Evolutionary conservation across 2,329 filamentous ascomycete species (phyloP).

Genomic region (Ceratocystis ficicola): DNA sequence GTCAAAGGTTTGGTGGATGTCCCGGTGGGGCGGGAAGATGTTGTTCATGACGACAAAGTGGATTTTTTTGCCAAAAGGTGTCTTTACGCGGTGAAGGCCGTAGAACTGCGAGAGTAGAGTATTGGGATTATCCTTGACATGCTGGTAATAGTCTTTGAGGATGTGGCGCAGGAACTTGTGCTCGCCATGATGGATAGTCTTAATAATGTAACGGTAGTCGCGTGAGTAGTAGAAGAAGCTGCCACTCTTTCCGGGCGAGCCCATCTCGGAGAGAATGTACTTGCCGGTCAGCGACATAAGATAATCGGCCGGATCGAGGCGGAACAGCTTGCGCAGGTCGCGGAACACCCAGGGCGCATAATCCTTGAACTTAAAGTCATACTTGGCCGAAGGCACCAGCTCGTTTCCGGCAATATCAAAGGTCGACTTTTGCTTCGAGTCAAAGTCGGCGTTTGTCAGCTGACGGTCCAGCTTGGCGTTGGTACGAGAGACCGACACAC

Average conservation of each 20-base stretch:
- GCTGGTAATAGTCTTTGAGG: slow-evolving; percentile 82
- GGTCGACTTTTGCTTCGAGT: slow-evolving; percentile 90
- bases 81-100: slow-evolving; percentile 92
- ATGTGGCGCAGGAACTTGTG: slow-evolving; percentile 78
- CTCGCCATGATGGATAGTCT: slow-evolving; percentile 94
- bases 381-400: slow-evolving; percentile 92
- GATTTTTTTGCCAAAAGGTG: slow-evolving; percentile 94
- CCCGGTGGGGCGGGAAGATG: slow-evolving; percentile 88
- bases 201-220: slow-evolving; percentile 99
- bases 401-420: slow-evolving; percentile 89
- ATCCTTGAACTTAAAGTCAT: slow-evolving; percentile 99
- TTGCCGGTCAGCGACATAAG: slow-evolving; percentile 97
- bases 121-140: slow-evolving; percentile 87
- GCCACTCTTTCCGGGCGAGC: slow-evolving; percentile 93
- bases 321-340: slow-evolving; percentile 74
- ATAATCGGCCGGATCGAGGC: slow-evolving; percentile 91
- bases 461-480: slow-evolving; percentile 93
- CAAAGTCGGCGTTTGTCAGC: slow-evolving; percentile 82
- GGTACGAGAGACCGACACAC: slow-evolving; percentile 87
- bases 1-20: slow-evolving; percentile 95
- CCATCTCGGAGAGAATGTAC: slow-evolving; percentile 94
- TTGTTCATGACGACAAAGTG: slow-evolving; percentile 99
- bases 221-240: slow-evolving; percentile 99
- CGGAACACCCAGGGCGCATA: slow-evolving; percentile 99
- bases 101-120: slow-evolving; percentile 97